Base-by-base conservation (phyloP, 345 rosid genomes). In the Microcos paniculata region DNA sequence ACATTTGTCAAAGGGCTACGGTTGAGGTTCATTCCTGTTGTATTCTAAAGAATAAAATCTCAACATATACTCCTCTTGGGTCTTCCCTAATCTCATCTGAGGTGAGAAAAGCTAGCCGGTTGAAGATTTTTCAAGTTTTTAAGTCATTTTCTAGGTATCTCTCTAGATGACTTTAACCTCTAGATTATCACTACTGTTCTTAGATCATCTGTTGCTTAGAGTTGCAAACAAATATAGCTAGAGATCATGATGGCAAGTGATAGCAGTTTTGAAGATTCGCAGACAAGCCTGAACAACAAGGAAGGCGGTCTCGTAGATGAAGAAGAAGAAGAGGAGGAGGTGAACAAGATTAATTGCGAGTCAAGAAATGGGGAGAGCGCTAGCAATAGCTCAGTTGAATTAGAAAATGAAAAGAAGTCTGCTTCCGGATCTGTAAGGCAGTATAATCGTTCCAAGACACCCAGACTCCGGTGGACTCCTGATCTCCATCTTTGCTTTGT, bases 401-500 rank as follows among this genome's bases (percentile, higher is more conserved):
- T 86, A 59, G 73, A 79, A 46, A 59, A 38, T 49, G 77, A 70
- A 71, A 82, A 76, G 75, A 84, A 85, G 80, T 75, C 6, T 9
- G 73, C 75, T 57, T 70, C 81, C 30, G 90, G 97, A 88, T 88
- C 93, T 53, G 88, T 88, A 23, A 78, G 98, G 81, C 89, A 83
- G 40, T 90, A 91, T 77, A 82, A 77, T 62, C 89, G 97, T 38
- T 92, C 94, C 10, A 90, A 85, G 89, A 80, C 84, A 78, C 90
- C 94, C 0, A 84, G 97, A 80, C 87, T 92, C 24, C 83, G 94
- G 72, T 92, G 97, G 97, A 87, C 94, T 38, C 90, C 94, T 10
- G 97, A 90, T 83, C 97, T 92, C 57, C 97, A 92, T 86, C 87
- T 88, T 72, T 81, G 93, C 84, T 92, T 92, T 86, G 80, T 86